Conservation (phyloP, 2,329 filamentous ascomycete genomes). For the Pyrenophora tritici-repentis region DNA sequence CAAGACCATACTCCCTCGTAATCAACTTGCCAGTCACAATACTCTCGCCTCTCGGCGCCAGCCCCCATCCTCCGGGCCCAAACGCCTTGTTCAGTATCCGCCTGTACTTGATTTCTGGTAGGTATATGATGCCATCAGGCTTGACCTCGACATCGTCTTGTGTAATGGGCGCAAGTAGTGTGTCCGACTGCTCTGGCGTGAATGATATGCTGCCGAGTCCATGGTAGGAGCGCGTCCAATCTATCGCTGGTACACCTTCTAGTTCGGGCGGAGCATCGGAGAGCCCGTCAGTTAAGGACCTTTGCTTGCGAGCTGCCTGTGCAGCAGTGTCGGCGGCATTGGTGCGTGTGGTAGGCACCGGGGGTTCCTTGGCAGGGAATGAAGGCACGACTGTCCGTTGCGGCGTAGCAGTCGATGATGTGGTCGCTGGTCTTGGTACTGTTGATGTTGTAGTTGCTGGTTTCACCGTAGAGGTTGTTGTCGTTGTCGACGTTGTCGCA, state of each 20-base stretch:
- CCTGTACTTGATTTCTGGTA: slow-evolving; percentile 98
- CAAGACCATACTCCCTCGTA: slow-evolving; percentile 90
- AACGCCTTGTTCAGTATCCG: slow-evolving; percentile 89
- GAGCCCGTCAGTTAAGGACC: slow-evolving; percentile 57
- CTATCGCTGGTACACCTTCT: slow-evolving; percentile 61
- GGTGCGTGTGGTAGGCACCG: slow-evolving; percentile 40
- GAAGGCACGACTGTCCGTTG: slow-evolving; percentile 36
- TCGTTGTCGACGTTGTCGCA: slow-evolving; percentile 4
- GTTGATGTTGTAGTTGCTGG: slow-evolving; percentile 16
- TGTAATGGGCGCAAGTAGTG: slow-evolving; percentile 70
- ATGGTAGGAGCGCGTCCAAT: slow-evolving; percentile 86
- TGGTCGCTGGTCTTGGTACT: slow-evolving; percentile 17
- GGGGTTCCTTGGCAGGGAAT: slow-evolving; percentile 40
- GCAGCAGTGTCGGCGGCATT: slow-evolving; percentile 33
- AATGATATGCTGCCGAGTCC: slow-evolving; percentile 76
- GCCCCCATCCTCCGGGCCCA: slow-evolving; percentile 92
- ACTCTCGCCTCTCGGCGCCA: slow-evolving; percentile 84
- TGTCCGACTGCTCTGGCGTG: slow-evolving; percentile 67
- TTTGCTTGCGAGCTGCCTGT: slow-evolving; percentile 35
- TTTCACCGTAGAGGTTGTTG: slow-evolving; percentile 19
- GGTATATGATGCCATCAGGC: slow-evolving; percentile 92
- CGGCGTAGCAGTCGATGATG: slow-evolving; percentile 14
- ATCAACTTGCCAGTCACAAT: slow-evolving; percentile 80
- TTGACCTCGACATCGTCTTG: slow-evolving; percentile 90
- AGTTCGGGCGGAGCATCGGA: slow-evolving; percentile 55